Percentiles rank a stretch among this genome's conserved stretches.
phyloP scores from a whole-genome alignment of 2,329 filamentous ascomycete species.

The Dactylellina sp. region DNA sequence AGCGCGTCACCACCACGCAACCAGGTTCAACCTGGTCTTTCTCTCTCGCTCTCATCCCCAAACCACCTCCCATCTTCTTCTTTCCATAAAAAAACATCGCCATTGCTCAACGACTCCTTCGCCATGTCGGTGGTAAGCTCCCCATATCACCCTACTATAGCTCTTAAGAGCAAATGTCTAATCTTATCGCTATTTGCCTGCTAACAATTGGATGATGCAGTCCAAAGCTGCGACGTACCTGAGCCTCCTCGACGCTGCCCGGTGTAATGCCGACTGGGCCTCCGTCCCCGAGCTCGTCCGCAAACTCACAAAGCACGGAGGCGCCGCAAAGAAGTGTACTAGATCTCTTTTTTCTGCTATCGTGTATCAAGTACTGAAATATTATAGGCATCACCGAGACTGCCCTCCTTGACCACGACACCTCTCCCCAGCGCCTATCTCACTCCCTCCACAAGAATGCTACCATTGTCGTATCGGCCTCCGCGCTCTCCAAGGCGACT shows the following conservation, averaged over 20 bases:
- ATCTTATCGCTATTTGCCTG: not conserved
- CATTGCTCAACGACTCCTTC: not conserved
- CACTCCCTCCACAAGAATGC: constrained; percentile 53
- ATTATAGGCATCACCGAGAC: constrained; percentile 74
- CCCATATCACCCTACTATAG: not conserved
- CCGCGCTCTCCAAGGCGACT: constrained; percentile 37
- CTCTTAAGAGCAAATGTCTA: not conserved
- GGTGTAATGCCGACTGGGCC: constrained; percentile 88
- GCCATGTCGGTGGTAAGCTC: constrained; percentile 23
- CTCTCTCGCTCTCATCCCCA: no score
- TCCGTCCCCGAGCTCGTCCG: constrained; percentile 87
- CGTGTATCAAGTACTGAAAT: not conserved
- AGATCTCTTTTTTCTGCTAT: not conserved
- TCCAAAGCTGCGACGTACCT: constrained; percentile 86
- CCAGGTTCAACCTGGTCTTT: constrained; percentile 1
- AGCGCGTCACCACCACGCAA: not conserved
- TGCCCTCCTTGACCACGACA: constrained; percentile 64
- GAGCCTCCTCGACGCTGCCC: constrained; percentile 82
- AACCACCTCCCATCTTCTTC: constrained; percentile 2
- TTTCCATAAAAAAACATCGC: not conserved
- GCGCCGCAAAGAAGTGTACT: constrained; percentile 80
- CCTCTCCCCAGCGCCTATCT: constrained; percentile 51
- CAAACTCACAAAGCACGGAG: constrained; percentile 92
- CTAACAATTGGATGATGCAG: constrained; percentile 61
- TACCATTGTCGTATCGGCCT: constrained; percentile 54